Evolutionary conservation across 176 grass and related monocot genomes (phyloP).

Genomic region (Lolium rigidum): DNA sequence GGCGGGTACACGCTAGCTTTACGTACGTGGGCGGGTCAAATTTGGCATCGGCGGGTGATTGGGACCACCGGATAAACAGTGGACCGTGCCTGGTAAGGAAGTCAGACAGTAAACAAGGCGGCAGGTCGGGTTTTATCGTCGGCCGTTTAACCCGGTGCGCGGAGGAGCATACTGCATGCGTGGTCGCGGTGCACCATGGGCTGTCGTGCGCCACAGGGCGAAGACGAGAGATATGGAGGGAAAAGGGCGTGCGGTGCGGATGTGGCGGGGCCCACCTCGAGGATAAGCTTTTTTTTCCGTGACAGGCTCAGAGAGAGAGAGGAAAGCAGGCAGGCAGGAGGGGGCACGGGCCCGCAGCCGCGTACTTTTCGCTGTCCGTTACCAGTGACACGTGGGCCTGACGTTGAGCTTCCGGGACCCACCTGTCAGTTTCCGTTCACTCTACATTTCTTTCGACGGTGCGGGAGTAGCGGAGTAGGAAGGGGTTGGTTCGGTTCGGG

Average conservation of each 20-base stretch:
- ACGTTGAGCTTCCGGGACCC: not conserved
- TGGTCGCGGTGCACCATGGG: slow-evolving; percentile 51
- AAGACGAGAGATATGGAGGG: not conserved
- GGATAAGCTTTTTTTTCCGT: slow-evolving; percentile 43
- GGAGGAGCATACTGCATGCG: not conserved
- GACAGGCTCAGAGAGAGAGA: not conserved
- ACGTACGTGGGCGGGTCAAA: not conserved
- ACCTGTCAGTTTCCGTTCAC: not conserved
- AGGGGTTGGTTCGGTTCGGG: slow-evolving; percentile 29
- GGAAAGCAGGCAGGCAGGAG: not conserved
- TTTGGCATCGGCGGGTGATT: not conserved
- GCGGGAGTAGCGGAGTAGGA: no score
- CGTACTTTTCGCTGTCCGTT: slow-evolving; percentile 38
- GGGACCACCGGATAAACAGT: not conserved
- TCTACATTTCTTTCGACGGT: not conserved
- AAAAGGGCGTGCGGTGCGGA: not conserved
- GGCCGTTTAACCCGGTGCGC: not conserved
- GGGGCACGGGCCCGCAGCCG: not conserved
- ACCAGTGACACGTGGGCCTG: slow-evolving; percentile 33
- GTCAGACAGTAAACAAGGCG: not conserved
- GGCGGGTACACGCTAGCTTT: not conserved
- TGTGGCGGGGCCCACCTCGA: slow-evolving; percentile 38
- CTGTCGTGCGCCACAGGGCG: slow-evolving; percentile 41
- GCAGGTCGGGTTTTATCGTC: not conserved
- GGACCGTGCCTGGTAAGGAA: not conserved